Conservation (phyloP, 2,329 filamentous ascomycete genomes). For the Chaetomium olivaceum region DNA sequence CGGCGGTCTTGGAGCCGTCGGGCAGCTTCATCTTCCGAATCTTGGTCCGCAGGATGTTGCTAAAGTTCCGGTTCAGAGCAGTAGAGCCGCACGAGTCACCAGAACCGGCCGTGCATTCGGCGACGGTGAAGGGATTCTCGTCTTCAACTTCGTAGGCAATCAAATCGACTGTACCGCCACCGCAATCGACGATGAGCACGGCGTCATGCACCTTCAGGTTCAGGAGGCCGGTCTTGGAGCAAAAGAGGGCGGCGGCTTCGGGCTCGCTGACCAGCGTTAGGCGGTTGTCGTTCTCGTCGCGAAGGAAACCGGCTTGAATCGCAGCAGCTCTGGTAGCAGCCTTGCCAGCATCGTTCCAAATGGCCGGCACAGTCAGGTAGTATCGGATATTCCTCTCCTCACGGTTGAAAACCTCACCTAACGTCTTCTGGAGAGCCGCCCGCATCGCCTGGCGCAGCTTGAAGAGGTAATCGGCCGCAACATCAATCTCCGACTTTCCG, state of each 20-base stretch:
- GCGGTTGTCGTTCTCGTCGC: conserved; percentile 96
- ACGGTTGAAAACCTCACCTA: conserved; percentile 95
- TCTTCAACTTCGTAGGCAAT: conserved; percentile 99
- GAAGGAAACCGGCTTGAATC: conserved; percentile 93
- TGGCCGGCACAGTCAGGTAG: conserved; percentile 97
- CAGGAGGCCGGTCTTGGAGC: conserved; percentile 91
- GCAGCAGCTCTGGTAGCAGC: conserved; percentile 93
- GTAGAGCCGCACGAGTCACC: conserved; percentile 99
- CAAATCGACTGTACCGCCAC: conserved; percentile 97
- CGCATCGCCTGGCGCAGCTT: conserved; percentile 97
- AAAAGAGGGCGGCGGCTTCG: conserved; percentile 95
- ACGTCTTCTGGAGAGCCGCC: conserved; percentile 89
- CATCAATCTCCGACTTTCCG: conserved; percentile 98
- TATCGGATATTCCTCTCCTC: conserved; percentile 98
- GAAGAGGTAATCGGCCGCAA: conserved; percentile 98
- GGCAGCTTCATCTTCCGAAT: conserved; percentile 99
- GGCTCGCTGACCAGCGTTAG: conserved; percentile 94
- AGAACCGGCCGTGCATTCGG: conserved; percentile 94
- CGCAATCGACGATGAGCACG: conserved; percentile 97
- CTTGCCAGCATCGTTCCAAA: conserved; percentile 99
- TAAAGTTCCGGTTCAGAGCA: conserved; percentile 95
- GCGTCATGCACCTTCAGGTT: conserved; percentile 98
- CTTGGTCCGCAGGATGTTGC: conserved; percentile 95
- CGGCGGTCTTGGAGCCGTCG: conserved; percentile 95
- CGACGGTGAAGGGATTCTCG: conserved; percentile 93